Evolutionary conservation across 148 eudicot species (phyloP), one percentile per base, ranked within the genome.

Genomic region (Diospyros lotus): DNA sequence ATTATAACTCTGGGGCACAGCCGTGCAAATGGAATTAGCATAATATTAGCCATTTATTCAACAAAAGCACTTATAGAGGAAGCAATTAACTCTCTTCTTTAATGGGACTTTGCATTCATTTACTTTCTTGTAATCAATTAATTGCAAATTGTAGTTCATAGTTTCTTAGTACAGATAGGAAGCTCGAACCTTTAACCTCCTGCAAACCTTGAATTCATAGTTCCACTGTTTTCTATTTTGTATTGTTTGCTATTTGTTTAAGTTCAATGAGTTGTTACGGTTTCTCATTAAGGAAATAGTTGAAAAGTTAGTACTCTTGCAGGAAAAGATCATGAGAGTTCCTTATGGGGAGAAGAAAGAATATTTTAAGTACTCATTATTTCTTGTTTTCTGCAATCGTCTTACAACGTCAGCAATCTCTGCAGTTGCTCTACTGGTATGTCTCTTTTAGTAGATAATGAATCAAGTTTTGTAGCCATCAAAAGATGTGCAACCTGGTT

Each of bases 241-340:
- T 52, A 39, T 38, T 48, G 56, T 14, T 17, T 11, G 53, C 64
- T 18, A 58, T 62, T 59, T 52, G 7, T 44, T 62, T 8, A 2
- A 14, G 7, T 63, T 45, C 13, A 13, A 62, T 52, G 15, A 73
- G 40, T 17, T 13, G 28, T 80, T 71, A 10, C 68, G 44, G 7
- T 64, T 28, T 76, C 62, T 69, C n/a, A 43, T 14, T 76, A 58
- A 77, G 46, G 64, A 50, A 9, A 46, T 40, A 55, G 39, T 59
- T 75, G 41, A 61, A 53, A 40, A 66, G 66, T 68, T 80, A 64
- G 59, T 56, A 52, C 42, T 69, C 39, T 44, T 89, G 82, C 90
- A 95, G 99, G 99, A 95, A 77, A 95, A 95, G 88, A 87, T 95
- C 74, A 95, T 90, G 99, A 90, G 94, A 86, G 88, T 95, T 76